These are phyloP conservation scores for Phyllachora maydis DNA, from an alignment of 2,329 filamentous ascomycete genomes.

Conservation along the genomic window DNA sequence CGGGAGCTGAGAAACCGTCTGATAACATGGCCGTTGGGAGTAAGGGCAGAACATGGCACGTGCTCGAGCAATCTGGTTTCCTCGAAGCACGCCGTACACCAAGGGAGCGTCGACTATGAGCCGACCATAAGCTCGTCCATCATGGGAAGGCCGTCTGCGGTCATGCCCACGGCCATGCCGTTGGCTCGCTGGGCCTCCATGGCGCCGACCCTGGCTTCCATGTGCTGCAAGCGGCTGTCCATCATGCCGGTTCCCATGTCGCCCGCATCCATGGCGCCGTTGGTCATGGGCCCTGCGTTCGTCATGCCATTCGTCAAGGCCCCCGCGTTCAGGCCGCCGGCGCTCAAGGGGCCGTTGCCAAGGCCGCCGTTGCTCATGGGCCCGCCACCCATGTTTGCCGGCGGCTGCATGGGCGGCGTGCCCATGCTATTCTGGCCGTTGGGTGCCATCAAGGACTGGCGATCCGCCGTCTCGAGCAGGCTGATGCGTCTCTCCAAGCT, in stretches of 20 bases:
- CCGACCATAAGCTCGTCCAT: too few relatives aligned
- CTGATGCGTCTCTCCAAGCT: slow-evolving; percentile 33
- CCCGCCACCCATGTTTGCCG: slow-evolving; percentile 8
- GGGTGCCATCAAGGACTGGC: slow-evolving; percentile 6
- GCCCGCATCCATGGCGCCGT: slow-evolving; percentile 1
- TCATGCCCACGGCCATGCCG: too few relatives aligned
- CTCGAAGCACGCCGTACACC: too few relatives aligned
- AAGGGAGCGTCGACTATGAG: too few relatives aligned
- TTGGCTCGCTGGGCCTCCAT: slow-evolving; percentile 9
- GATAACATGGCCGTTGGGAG: too few relatives aligned
- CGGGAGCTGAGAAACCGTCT: too few relatives aligned
- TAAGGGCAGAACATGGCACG: too few relatives aligned
- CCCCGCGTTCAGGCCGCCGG: slow-evolving; percentile 6
- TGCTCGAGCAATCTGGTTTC: too few relatives aligned
- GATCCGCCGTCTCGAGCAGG: slow-evolving; percentile 20
- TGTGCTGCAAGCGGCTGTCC: slow-evolving; percentile 8
- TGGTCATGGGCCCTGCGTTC: too few relatives aligned
- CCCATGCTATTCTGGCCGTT: slow-evolving; percentile 7
- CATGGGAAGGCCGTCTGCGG: slow-evolving; percentile 8
- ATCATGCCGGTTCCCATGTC: too few relatives aligned
- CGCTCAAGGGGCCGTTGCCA: slow-evolving; percentile 8
- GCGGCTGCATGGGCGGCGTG: slow-evolving; percentile 8
- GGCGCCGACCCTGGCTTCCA: slow-evolving; percentile 8
- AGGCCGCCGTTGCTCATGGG: slow-evolving; percentile 6
- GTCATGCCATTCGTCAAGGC: too few relatives aligned